These are phyloP conservation scores for Collariella sp. DNA, from an alignment of 495 filamentous ascomycete species.

Conservation along the genomic window DNA sequence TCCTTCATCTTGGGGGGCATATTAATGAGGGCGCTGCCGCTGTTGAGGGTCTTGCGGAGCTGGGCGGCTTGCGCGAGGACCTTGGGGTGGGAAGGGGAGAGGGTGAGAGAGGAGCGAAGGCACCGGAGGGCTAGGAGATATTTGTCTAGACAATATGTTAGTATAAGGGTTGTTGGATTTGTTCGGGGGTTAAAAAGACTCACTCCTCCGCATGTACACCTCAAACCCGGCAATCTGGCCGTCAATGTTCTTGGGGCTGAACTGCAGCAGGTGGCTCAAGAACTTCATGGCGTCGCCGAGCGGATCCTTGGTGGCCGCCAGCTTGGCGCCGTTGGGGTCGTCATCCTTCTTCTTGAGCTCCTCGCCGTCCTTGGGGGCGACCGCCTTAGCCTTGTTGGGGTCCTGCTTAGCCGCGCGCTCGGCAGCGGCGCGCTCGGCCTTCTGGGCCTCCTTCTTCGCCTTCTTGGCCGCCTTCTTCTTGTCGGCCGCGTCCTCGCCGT, in stretches of 20 bases:
- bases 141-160: conserved; percentile 52
- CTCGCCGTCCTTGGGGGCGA: conserved; percentile 18
- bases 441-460: conserved; percentile 84
- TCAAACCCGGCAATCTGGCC: conserved; percentile 82
- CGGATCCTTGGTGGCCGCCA: conserved; percentile 72
- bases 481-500: conserved; percentile 56
- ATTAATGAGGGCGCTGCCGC: conserved; percentile 46
- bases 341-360: conserved; percentile 73
- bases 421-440: conserved; percentile 69
- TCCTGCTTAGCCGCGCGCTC: conserved; percentile 66
- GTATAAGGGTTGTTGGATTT: conserved; percentile 15
- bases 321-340: conserved; percentile 72
- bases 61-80: conserved; percentile 67
- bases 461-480: conserved; percentile 93
- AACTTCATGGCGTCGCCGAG: conserved; percentile 84
- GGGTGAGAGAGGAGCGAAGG: conserved; percentile 58
- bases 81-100: conserved; percentile 64
- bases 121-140: conserved; percentile 78
- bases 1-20: conserved; percentile 50
- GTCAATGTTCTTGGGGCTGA: conserved; percentile 71
- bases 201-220: conserved; percentile 71
- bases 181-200: conserved; percentile 30
- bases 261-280: conserved; percentile 67
- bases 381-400: conserved; percentile 44
- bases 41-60: conserved; percentile 57